phyloP scores from a whole-genome alignment of 176 grass and related monocot genomes.

The Avena atlantica region DNA sequence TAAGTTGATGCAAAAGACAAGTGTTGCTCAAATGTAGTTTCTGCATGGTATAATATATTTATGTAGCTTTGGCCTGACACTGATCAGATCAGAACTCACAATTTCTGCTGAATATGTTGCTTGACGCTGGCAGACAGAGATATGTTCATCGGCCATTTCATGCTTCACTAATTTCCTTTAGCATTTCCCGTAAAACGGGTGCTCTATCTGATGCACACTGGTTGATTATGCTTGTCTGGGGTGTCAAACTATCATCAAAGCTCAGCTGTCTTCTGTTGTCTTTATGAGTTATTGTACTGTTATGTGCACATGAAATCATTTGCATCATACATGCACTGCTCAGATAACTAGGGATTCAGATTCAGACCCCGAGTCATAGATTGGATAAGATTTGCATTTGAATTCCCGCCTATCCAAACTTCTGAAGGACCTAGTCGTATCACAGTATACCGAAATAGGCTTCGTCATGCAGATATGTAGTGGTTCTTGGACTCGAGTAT shows the following conservation, averaged over 20 bases:
- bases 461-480: background rate
- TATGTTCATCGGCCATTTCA: background rate
- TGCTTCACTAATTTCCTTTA: slow-evolving; percentile 2
- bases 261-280: background rate
- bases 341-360: background rate
- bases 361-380: too few species aligned
- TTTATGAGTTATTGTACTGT: background rate
- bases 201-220: background rate
- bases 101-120: background rate
- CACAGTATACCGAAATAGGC: background rate
- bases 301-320: background rate
- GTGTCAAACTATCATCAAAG: too few species aligned
- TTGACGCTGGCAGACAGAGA: slow-evolving; percentile 2
- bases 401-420: background rate
- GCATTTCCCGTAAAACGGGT: background rate
- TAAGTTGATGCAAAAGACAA: background rate
- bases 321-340: background rate
- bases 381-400: too few species aligned
- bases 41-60: background rate
- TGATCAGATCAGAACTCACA: background rate
- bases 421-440: background rate
- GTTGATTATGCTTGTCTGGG: background rate
- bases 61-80: background rate
- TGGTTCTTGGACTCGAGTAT: background rate
- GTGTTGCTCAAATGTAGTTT: background rate